Percentiles rank a stretch among this genome's conserved stretches.
Conservation (phyloP, 2,329 filamentous ascomycete genomes). For the Penicillium freii region DNA sequence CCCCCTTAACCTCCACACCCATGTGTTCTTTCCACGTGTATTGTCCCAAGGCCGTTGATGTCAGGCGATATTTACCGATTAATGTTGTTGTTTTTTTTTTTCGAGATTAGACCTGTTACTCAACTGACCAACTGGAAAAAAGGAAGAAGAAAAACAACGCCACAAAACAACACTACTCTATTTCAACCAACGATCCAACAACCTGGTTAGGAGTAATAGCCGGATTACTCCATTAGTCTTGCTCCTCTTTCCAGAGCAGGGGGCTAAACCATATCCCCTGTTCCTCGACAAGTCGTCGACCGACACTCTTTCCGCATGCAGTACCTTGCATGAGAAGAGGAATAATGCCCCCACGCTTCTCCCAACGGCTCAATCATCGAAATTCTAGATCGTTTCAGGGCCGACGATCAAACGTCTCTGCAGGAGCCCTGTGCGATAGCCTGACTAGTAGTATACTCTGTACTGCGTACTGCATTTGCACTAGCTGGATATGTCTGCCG, state of each 20-base stretch:
- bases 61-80: background rate
- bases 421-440: slow-evolving; percentile 17
- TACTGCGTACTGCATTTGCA: background rate
- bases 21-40: background rate
- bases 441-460: background rate
- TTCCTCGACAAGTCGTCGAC: background rate
- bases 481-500: background rate
- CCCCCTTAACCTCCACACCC: background rate
- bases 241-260: background rate
- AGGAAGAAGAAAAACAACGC: background rate
- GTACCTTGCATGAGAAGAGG: background rate
- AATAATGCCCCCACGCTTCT: slow-evolving; percentile 12
- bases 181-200: background rate
- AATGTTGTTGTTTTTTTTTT: too few species aligned
- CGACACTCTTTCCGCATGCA: background rate
- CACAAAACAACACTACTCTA: background rate
- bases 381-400: slow-evolving; percentile 37
- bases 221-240: background rate
- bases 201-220: background rate
- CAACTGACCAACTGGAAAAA: background rate
- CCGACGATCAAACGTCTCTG: slow-evolving; percentile 33
- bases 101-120: background rate
- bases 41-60: background rate
- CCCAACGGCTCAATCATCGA: slow-evolving; percentile 10
- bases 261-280: background rate